Conservation (phyloP, 1,284 basidiomycete genomes). For the Ceratobasidium sp. region DNA sequence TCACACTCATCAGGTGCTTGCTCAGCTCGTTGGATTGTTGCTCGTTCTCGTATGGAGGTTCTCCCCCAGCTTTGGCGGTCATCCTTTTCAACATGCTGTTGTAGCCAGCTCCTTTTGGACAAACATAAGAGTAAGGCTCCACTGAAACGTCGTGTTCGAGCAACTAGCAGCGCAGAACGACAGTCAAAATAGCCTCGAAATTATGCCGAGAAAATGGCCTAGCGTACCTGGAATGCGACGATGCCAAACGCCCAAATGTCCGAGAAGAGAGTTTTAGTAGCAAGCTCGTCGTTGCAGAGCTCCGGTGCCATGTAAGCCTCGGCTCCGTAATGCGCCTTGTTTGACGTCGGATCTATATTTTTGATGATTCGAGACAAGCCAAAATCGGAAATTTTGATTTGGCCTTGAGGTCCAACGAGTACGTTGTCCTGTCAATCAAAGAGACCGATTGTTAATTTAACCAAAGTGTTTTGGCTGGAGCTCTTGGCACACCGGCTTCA, state of each 20-base stretch:
- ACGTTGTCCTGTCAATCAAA: not conserved
- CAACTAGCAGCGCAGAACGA: not conserved
- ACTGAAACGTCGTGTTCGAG: not conserved
- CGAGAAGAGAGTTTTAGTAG: not conserved
- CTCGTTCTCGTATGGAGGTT: not conserved
- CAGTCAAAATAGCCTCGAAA: too few relatives aligned
- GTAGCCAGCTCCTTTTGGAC: too few relatives aligned
- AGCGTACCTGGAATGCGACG: not conserved
- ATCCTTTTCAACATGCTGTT: not conserved
- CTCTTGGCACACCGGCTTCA: not conserved
- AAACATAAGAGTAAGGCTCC: not conserved
- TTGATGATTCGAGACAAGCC: not conserved
- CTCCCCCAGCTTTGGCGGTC: not conserved
- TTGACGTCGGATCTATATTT: not conserved
- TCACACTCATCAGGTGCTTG: not conserved
- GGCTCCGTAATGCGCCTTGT: not conserved
- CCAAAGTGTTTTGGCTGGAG: not conserved
- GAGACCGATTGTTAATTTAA: not conserved
- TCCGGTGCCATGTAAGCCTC: not conserved
- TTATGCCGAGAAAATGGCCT: not conserved
- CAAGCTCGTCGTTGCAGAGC: not conserved
- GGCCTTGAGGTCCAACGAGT: not conserved
- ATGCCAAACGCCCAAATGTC: slow-evolving; percentile 8
- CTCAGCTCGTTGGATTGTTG: not conserved
- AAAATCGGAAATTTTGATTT: slow-evolving; percentile 1